Evolutionary conservation across 2,329 filamentous ascomycete genomes (phyloP).

Genomic region (Trichophyton verrucosum): DNA sequence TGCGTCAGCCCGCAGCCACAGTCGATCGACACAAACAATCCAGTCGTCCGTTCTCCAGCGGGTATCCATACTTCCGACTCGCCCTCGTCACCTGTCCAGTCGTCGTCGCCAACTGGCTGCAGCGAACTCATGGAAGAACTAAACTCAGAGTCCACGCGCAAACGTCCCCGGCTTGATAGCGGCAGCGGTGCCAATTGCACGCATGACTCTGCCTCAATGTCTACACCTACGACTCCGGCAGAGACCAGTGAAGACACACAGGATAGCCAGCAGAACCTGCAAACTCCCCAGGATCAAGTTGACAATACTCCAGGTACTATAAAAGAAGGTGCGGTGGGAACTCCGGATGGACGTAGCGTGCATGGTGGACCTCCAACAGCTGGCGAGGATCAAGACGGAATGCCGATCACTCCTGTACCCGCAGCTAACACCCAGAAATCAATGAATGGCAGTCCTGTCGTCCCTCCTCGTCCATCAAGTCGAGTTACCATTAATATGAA

Average conservation of each 20-base stretch:
- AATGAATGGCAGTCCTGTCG: background rate
- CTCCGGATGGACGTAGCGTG: background rate
- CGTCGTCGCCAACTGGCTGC: constrained; percentile 15
- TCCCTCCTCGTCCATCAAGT: constrained; percentile 25
- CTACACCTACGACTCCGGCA: constrained; percentile 19
- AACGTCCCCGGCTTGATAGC: constrained; percentile 38
- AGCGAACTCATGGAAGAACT: constrained; percentile 30
- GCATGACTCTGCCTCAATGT: constrained; percentile 26
- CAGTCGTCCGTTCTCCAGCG: background rate
- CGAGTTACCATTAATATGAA: constrained; percentile 39
- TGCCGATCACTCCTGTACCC: background rate
- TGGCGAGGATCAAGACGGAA: background rate
- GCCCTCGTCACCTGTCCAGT: constrained; percentile 19
- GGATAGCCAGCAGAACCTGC: background rate
- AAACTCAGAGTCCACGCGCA: constrained; percentile 29
- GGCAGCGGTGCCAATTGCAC: constrained; percentile 21
- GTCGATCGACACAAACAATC: background rate
- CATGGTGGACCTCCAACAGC: background rate
- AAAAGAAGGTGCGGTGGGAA: background rate
- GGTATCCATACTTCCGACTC: background rate
- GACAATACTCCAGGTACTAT: background rate
- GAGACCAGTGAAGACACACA: constrained; percentile 1
- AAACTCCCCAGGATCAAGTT: background rate
- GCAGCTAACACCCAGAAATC: background rate
- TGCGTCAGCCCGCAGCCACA: constrained; percentile 1